Conservation (phyloP, 768 basidiomycete species). For the Kwoniella sp. region DNA sequence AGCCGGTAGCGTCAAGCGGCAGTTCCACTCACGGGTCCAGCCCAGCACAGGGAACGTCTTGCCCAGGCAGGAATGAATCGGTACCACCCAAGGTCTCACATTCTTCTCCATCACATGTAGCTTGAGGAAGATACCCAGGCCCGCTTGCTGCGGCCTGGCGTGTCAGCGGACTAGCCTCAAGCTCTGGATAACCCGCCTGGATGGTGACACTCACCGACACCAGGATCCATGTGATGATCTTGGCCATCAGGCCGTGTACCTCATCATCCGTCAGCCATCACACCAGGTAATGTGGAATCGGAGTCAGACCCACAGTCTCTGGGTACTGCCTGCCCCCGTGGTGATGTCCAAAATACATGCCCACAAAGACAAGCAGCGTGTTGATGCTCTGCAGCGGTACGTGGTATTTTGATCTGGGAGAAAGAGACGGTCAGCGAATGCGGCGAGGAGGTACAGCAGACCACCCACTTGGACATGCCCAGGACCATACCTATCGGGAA, state of each 20-base stretch:
- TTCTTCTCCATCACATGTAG: conserved; percentile 79
- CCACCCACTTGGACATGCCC: conserved; percentile 49
- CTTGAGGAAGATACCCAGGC: conserved; percentile 82
- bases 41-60: conserved; percentile 77
- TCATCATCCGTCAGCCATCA: conserved; percentile 7
- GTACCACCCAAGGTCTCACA: conserved; percentile 64
- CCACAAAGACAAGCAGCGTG: conserved; percentile 65
- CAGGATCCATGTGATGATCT: conserved; percentile 58
- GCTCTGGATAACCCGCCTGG: background rate
- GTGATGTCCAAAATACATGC: conserved; percentile 78
- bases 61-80: conserved; percentile 71
- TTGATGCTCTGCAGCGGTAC: conserved; percentile 76
- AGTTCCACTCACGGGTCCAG: conserved; percentile 59
- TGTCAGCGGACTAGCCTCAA: background rate
- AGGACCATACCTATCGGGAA: conserved; percentile 67
- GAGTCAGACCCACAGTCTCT: conserved; percentile 55
- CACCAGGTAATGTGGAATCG: background rate
- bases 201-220: conserved; percentile 50
- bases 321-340: conserved; percentile 77
- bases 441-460: background rate
- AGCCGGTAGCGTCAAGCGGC: background rate
- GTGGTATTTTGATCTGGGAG: conserved; percentile 68
- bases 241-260: conserved; percentile 65
- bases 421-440: background rate
- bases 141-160: conserved; percentile 58